phyloP scores from a whole-genome alignment of 2,329 filamentous ascomycete genomes.

The Didymella segeticola region DNA sequence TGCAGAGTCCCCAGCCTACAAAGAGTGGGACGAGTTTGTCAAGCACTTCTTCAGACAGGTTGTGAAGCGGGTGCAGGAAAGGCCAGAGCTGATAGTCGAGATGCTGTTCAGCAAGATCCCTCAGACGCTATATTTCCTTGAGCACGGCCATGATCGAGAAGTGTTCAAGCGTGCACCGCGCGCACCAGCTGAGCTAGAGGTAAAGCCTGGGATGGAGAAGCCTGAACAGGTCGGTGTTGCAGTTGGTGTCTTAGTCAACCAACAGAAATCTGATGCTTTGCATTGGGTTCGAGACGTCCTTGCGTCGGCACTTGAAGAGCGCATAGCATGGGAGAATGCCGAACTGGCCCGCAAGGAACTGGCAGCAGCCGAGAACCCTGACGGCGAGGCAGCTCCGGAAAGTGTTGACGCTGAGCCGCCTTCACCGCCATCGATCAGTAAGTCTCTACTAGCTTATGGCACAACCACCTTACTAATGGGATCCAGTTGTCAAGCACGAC shows the following conservation, averaged over 20 bases:
- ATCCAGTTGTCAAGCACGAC: constrained; percentile 58
- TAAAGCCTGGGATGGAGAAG: constrained; percentile 72
- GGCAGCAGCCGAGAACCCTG: constrained; percentile 42
- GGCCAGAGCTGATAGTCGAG: constrained; percentile 86
- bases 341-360: constrained; percentile 64
- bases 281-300: constrained; percentile 81
- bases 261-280: constrained; percentile 76
- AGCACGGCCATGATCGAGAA: constrained; percentile 88
- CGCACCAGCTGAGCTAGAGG: constrained; percentile 81
- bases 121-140: constrained; percentile 82
- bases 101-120: constrained; percentile 94
- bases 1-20: constrained; percentile 69
- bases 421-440: constrained; percentile 55
- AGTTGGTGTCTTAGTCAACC: constrained; percentile 79
- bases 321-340: constrained; percentile 78
- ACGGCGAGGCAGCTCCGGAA: constrained; percentile 39
- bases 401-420: constrained; percentile 40
- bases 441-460: constrained; percentile 15
- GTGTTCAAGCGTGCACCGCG: constrained; percentile 68
- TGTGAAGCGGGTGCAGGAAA: constrained; percentile 82
- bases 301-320: constrained; percentile 71
- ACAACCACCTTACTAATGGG: constrained; percentile 27
- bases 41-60: constrained; percentile 84
- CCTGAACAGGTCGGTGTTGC: constrained; percentile 77
- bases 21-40: constrained; percentile 90